These are phyloP conservation scores for Pyrus hybrid DNA, from an alignment of 331 rosid species.

Conservation along the genomic window DNA sequence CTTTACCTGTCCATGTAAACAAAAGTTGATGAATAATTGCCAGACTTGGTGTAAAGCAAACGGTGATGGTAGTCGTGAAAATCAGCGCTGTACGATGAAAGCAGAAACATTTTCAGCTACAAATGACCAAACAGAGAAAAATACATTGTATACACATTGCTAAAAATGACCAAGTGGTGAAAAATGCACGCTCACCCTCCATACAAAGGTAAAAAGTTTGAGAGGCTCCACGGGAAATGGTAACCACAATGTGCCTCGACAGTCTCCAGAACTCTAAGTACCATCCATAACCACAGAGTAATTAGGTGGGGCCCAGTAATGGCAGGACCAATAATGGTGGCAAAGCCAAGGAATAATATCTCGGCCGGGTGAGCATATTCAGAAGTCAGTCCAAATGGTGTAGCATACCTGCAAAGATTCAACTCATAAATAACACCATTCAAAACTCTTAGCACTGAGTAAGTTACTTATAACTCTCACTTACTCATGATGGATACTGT, in stretches of 20 bases:
- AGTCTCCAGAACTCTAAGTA: constrained; percentile 78
- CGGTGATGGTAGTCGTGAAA: constrained; percentile 96
- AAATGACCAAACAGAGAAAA: not conserved
- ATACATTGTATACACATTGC: not conserved
- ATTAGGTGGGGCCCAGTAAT: constrained; percentile 82
- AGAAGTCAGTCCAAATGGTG: constrained; percentile 87
- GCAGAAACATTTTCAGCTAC: constrained; percentile 5
- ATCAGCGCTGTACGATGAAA: constrained; percentile 56
- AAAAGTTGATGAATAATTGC: constrained; percentile 90
- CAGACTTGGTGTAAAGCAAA: constrained; percentile 78
- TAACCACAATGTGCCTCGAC: constrained; percentile 91
- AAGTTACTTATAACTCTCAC: constrained; percentile 21
- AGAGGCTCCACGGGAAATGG: constrained; percentile 91
- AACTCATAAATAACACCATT: not conserved
- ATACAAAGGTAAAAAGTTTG: constrained; percentile 77
- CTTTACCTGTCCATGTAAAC: constrained; percentile 83
- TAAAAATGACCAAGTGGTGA: not conserved
- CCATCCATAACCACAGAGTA: constrained; percentile 92
- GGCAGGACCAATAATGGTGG: constrained; percentile 85
- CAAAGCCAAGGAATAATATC: constrained; percentile 93
- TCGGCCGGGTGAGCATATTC: constrained; percentile 98
- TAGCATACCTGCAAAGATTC: constrained; percentile 59
- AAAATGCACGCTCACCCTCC: constrained; percentile 60
- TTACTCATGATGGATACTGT: constrained; percentile 97
- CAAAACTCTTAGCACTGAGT: not conserved